Conservation (phyloP, 73 alveolate genomes). For the Paramecium caudatum region DNA sequence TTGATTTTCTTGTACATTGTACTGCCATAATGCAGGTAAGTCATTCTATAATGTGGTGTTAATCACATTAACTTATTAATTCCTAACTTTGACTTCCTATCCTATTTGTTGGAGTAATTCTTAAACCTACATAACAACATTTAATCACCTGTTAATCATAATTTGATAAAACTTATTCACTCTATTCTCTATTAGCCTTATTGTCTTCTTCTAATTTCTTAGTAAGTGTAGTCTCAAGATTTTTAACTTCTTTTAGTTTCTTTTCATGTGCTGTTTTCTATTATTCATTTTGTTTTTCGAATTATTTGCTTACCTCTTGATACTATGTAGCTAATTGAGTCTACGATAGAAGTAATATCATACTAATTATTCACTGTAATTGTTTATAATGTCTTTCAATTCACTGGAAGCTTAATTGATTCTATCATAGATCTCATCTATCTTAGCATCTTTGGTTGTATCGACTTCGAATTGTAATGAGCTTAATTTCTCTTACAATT, state of each 20-base stretch:
- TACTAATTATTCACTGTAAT: conserved; percentile 48
- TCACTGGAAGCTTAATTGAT: background rate
- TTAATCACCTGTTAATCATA: conserved; percentile 27
- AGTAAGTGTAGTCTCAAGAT: background rate
- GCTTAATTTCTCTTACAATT: conserved; percentile 26
- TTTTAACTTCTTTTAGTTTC: conserved; percentile 46
- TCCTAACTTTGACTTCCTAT: background rate
- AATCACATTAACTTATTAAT: background rate
- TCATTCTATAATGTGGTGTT: conserved; percentile 10
- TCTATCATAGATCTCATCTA: conserved; percentile 42
- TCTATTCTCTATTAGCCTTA: background rate
- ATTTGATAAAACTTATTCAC: background rate
- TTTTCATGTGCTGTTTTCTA: conserved; percentile 2
- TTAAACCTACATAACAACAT: background rate
- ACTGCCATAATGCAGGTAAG: conserved; percentile 27
- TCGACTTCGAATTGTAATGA: conserved; percentile 49
- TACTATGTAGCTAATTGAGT: background rate
- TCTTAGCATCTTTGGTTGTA: conserved; percentile 52
- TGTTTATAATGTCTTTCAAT: background rate
- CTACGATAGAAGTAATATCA: background rate
- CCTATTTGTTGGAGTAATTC: background rate
- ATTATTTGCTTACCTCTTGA: background rate
- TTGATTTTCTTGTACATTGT: background rate
- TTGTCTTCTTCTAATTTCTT: conserved; percentile 29
- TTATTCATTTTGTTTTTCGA: conserved; percentile 46